Percentiles rank a stretch among this genome's conserved stretches.
Evolutionary conservation across 257 asterid genomes (phyloP).

Genomic region (Nicotiana undulata): DNA sequence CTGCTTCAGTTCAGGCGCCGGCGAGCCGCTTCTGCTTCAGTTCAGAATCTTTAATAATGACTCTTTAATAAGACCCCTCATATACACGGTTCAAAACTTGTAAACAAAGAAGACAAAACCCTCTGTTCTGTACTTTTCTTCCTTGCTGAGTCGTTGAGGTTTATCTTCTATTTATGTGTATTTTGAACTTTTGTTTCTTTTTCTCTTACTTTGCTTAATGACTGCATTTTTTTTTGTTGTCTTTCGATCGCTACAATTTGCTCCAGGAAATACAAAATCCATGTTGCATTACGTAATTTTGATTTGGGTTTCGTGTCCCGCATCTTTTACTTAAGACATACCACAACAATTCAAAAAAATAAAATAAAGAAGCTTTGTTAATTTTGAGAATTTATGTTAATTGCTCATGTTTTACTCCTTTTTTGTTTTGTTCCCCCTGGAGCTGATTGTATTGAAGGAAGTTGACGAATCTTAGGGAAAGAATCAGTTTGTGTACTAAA

Average conservation of each 20-base stretch:
- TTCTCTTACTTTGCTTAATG: not conserved
- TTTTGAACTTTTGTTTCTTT: not conserved
- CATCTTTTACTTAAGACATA: not conserved
- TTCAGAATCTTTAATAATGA: too few relatives aligned
- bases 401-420: too few relatives aligned
- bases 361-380: not conserved
- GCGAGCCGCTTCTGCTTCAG: too few relatives aligned
- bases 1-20: too few relatives aligned
- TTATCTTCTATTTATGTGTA: not conserved
- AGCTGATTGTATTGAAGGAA: not conserved
- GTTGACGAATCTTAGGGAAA: not conserved
- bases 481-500: not conserved
- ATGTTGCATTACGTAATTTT: not conserved
- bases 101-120: not conserved
- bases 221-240: not conserved
- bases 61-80: not conserved
- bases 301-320: not conserved
- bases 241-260: not conserved
- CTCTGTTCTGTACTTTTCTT: not conserved
- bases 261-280: not conserved
- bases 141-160: not conserved
- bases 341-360: not conserved
- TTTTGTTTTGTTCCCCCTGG: not conserved
- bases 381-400: not conserved
- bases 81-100: not conserved